Base-by-base conservation (phyloP, 805 yeast species). In the Saturnispora ahearnii region DNA sequence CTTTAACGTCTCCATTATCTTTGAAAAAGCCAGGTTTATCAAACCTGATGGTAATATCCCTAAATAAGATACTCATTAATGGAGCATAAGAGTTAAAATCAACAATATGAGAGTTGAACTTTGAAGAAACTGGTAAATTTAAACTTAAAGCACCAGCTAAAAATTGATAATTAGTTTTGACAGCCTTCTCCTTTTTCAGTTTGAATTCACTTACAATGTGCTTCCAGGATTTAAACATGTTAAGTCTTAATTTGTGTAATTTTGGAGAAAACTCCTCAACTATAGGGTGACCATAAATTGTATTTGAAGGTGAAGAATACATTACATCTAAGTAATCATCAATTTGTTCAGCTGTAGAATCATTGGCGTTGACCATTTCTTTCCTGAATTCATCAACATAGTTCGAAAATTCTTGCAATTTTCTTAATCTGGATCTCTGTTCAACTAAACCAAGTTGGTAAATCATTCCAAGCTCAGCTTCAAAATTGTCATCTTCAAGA, bases 401-500 rank as follows among this genome's bases (percentile, higher is more conserved):
- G 21, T 21, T 30, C 1, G 54, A 42, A 38, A 62, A 63, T 24
- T 53, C 51, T 12, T 58, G 52, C 11, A 57, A 30, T 66, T 78
- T 67, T 56, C 71, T 62, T 30, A 76, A 37, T 50, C 87, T 64
- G 43, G 68, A 72, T 44, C 69, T 67, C 53, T 82, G 87, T 53
- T 81, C 87, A 9, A 78, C 60, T 4, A 69, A 50, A 1, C 87
- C 88, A 11, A 80, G 67, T 55, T 80, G 81, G 51, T 65, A 77
- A 32, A 79, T 79, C 58, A 76, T 67, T 2, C 76, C 72, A n/a
- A 82, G 61, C 58, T 81, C 81, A 29, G 72, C 71, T 60, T 82
- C 88, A 60, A 82, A 81, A 1, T 82, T 78, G 59, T 82, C 87
- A 60, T 78, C 82, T 49, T 80, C 85, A 36, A 82, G 67, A 3